These are phyloP conservation scores for Aspergillus floridensis DNA, from an alignment of 2,329 filamentous ascomycete species.

Conservation along the genomic window DNA sequence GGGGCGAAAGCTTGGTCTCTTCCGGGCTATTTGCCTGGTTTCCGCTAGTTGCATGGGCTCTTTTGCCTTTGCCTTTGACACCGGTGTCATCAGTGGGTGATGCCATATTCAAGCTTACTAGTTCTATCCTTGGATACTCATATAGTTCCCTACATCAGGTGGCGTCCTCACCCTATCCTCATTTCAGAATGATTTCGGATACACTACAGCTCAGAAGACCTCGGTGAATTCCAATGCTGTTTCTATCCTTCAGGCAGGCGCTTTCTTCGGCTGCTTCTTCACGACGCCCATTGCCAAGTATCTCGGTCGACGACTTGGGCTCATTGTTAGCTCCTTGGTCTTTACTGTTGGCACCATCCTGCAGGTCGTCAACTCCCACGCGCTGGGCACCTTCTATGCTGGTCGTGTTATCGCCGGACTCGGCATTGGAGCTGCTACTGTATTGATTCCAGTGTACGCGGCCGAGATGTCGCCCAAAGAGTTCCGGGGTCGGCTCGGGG, in stretches of 20 bases:
- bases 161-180: constrained; percentile 47
- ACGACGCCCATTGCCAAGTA: constrained; percentile 47
- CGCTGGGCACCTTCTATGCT: constrained; percentile 45
- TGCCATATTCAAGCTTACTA: not conserved
- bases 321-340: constrained; percentile 45
- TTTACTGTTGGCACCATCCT: constrained; percentile 41
- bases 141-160: constrained; percentile 23
- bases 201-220: constrained; percentile 38
- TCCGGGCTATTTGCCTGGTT: constrained; percentile 38
- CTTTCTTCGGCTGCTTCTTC: constrained; percentile 52
- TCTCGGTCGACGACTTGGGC: constrained; percentile 44
- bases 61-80: constrained; percentile 41
- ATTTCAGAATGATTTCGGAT: constrained; percentile 42
- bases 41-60: constrained; percentile 39
- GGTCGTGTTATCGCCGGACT: constrained; percentile 48
- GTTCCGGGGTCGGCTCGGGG: constrained; percentile 40
- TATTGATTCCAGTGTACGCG: constrained; percentile 41
- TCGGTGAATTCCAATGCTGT: constrained; percentile 49
- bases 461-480: constrained; percentile 45
- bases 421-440: constrained; percentile 47
- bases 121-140: not conserved
- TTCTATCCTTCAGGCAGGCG: constrained; percentile 50
- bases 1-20: constrained; percentile 34
- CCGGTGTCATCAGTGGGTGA: constrained; percentile 35
- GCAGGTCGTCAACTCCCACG: constrained; percentile 48